These are phyloP conservation scores for Yarrowia phangngaensis DNA, from an alignment of 805 yeast species.

Conservation along the genomic window DNA sequence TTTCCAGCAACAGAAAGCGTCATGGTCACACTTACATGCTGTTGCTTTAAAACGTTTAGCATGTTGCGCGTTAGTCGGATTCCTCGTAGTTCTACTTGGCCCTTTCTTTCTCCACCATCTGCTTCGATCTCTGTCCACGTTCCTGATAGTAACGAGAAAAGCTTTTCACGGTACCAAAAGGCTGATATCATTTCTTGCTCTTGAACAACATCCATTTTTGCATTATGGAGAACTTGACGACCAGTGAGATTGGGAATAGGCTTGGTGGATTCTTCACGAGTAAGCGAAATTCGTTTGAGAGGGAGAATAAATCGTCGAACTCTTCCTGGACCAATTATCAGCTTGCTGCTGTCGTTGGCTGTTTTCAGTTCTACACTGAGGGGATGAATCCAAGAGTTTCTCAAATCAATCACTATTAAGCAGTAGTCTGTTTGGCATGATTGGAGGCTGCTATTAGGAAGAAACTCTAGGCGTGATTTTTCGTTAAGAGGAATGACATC, in stretches of 20 bases:
- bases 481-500: slow-evolving; percentile 53
- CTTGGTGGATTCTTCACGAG: slow-evolving; percentile 44
- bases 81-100: slow-evolving; percentile 63
- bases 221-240: slow-evolving; percentile 62
- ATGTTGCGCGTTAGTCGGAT: slow-evolving; percentile 59
- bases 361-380: slow-evolving; percentile 38
- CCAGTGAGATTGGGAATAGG: slow-evolving; percentile 69
- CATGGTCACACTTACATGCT: slow-evolving; percentile 27
- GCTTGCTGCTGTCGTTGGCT: slow-evolving; percentile 22
- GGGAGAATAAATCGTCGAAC: slow-evolving; percentile 69
- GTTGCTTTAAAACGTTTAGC: slow-evolving; percentile 48
- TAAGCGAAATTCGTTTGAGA: slow-evolving; percentile 50
- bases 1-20: slow-evolving; percentile 40
- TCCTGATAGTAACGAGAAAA: slow-evolving; percentile 60
- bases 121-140: slow-evolving; percentile 50
- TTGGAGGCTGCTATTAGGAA: not conserved
- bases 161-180: slow-evolving; percentile 76
- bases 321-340: slow-evolving; percentile 44
- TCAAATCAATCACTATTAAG: slow-evolving; percentile 65
- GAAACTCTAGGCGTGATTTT: slow-evolving; percentile 4
- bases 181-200: slow-evolving; percentile 53
- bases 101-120: slow-evolving; percentile 41
- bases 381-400: slow-evolving; percentile 71
- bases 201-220: slow-evolving; percentile 50
- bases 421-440: slow-evolving; percentile 45